Base-by-base conservation (phyloP, 2,329 filamentous ascomycete genomes). In the Aureobasidium musti region DNA sequence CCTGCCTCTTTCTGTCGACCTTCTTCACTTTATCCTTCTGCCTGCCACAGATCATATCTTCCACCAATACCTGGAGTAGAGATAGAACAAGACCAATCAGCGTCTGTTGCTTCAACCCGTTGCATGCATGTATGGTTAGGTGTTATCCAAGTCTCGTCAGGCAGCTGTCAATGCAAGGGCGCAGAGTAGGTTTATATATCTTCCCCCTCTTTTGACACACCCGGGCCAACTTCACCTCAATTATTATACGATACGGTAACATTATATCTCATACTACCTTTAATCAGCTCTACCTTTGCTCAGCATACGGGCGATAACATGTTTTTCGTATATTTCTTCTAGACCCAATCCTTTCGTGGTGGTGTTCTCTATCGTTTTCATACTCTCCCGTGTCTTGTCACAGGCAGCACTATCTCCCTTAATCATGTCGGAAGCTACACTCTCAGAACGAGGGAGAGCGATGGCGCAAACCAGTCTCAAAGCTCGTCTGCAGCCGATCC, bases 401-500 rank as follows among this genome's bases (percentile, higher is more conserved):
- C 35, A 17, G 10, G 7, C 10, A 13, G 19, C 57, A 19, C 4
- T 37, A 33, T 28, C 2, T 33, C 28, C 11, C 21, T n/a, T 1
- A 21, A 30, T 11, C 35, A 53, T 63, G 60, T 63, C 39, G 47
- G 37, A 45, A 37, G n/a, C 23, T 26, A 68, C 63, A 19, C 35
- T 68, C 30, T 67, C 56, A 7, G 63, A 35, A 10, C 37, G 64
- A 10, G 67, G 64, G 6, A 47, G 35, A 39, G 64, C 19, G 4
- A 41, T 67, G 21, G 63, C 64, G 19, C 23, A 49, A n/a, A 50
- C 56, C 13, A 67, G 50, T 30, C 54, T 69, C 17, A 69, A 68
- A 41, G 68, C 71, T 28, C 65, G 63, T 17, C 68, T 71, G 5
- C 54, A 50, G 2, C 57, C 64, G 5, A 67, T 73, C 21, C 53